A percentile compares a stretch with the other conserved stretches of the same genome.
Evolutionary conservation across 179 eudicot genomes (phyloP).

Genomic region (Silene noctiflora): DNA sequence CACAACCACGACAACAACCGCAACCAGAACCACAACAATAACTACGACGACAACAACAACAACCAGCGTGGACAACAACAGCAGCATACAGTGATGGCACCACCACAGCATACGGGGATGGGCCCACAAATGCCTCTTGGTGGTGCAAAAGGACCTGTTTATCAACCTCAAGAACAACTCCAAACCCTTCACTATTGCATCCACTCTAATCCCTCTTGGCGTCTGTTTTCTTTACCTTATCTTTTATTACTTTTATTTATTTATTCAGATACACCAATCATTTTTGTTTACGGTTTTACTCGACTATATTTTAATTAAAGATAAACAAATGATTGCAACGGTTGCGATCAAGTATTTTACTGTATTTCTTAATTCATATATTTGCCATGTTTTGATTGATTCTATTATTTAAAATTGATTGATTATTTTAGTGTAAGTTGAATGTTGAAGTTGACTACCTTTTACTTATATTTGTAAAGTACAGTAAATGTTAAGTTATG

Average conservation of each 20-base stretch:
- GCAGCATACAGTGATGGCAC: slow-evolving; percentile 34
- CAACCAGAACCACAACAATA: slow-evolving; percentile 22
- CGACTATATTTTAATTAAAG: too few relatives aligned
- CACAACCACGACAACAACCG: slow-evolving; percentile 1
- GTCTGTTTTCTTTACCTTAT: slow-evolving; percentile 42
- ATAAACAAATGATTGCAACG: too few relatives aligned
- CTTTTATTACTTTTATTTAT: too few relatives aligned
- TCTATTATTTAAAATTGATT: neutral
- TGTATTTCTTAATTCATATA: too few relatives aligned
- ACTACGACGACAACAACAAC: slow-evolving; percentile 36
- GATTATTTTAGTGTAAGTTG: too few relatives aligned
- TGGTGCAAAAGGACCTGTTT: slow-evolving; percentile 62
- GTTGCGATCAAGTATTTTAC: too few relatives aligned
- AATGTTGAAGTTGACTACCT: too few relatives aligned
- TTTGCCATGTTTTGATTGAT: too few relatives aligned
- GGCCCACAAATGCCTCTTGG: slow-evolving; percentile 52
- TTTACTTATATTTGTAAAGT: too few relatives aligned
- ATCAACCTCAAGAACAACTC: slow-evolving; percentile 77
- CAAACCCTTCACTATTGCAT: slow-evolving; percentile 78
- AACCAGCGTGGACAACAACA: slow-evolving; percentile 1
- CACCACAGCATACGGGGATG: slow-evolving; percentile 15
- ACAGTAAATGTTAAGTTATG: too few relatives aligned
- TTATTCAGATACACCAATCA: too few relatives aligned
- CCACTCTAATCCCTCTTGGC: slow-evolving; percentile 90
- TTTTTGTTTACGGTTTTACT: too few relatives aligned